Conservation (phyloP, 805 yeast genomes). For the Saturnispora hagleri region DNA sequence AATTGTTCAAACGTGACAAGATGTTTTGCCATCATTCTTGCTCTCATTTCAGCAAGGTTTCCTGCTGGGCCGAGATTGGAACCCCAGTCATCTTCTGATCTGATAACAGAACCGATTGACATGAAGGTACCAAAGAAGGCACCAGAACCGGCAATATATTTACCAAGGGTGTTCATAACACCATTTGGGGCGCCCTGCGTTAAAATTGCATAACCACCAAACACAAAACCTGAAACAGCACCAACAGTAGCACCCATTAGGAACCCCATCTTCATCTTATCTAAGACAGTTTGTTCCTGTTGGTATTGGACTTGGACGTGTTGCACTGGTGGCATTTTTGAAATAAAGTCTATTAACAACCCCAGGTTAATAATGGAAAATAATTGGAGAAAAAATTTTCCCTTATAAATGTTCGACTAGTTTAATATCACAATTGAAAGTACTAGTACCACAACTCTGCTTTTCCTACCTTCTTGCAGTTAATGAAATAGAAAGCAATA, state of each 20-base stretch:
- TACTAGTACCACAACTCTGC: not conserved
- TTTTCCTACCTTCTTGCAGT: not conserved
- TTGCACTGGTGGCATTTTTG: constrained; percentile 54
- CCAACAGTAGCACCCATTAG: constrained; percentile 94
- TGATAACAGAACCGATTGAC: constrained; percentile 90
- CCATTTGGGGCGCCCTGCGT: constrained; percentile 98
- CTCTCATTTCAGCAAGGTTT: constrained; percentile 30
- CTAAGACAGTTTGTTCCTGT: constrained; percentile 74
- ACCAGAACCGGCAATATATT: constrained; percentile 92
- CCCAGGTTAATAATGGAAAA: not conserved
- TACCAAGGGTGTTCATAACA: constrained; percentile 91
- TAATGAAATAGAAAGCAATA: too few species aligned
- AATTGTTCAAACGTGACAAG: constrained; percentile 23
- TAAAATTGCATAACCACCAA: constrained; percentile 86
- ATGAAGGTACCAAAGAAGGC: constrained; percentile 94
- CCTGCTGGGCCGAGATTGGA: constrained; percentile 21
- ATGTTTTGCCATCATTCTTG: constrained; percentile 35
- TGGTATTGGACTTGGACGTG: constrained; percentile 54
- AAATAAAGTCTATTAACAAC: not conserved
- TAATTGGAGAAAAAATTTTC: not conserved
- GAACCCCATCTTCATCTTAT: constrained; percentile 97
- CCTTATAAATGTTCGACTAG: not conserved
- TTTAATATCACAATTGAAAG: not conserved
- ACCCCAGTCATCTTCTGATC: constrained; percentile 50
- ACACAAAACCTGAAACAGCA: constrained; percentile 87